These are phyloP conservation scores for Dioszegia aurantiaca DNA, from an alignment of 768 basidiomycete species.

Conservation along the genomic window DNA sequence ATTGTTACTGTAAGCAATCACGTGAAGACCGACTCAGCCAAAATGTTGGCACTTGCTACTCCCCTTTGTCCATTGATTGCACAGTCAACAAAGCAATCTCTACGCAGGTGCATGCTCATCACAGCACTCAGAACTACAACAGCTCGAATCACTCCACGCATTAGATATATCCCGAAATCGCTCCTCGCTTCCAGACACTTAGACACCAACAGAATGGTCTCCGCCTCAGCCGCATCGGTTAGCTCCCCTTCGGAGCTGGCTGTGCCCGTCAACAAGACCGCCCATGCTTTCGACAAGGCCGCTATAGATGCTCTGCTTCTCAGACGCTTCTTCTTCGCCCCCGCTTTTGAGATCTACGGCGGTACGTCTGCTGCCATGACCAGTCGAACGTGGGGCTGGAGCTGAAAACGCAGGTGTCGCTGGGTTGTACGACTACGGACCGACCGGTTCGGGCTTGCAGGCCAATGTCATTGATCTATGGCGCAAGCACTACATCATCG, in stretches of 20 bases:
- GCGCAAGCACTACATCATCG: slow-evolving; percentile 96
- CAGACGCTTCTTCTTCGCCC: slow-evolving; percentile 93
- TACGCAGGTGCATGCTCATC: slow-evolving; percentile 7
- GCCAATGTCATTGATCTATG: slow-evolving; percentile 96
- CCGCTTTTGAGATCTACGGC: slow-evolving; percentile 98
- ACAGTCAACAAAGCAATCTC: no score
- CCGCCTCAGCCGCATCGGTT: slow-evolving; percentile 40
- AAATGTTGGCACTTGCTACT: slow-evolving; percentile 18
- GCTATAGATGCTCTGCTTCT: slow-evolving; percentile 80
- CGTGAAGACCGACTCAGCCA: no score
- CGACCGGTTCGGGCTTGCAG: slow-evolving; percentile 89
- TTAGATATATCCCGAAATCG: neutral
- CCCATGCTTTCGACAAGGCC: slow-evolving; percentile 80
- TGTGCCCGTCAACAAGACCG: slow-evolving; percentile 68
- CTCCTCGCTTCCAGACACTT: neutral
- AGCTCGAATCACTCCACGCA: slow-evolving; percentile 11
- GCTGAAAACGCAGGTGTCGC: slow-evolving; percentile 68
- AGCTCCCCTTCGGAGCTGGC: slow-evolving; percentile 35
- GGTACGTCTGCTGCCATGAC: slow-evolving; percentile 58
- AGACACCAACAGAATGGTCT: slow-evolving; percentile 5
- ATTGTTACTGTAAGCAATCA: neutral
- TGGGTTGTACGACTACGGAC: slow-evolving; percentile 96
- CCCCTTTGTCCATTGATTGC: no score
- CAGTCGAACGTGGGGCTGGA: neutral
- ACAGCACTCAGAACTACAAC: slow-evolving; percentile 8